Percentiles rank a stretch among this genome's conserved stretches.
Conservation (phyloP, 176 grass and related monocot genomes). For the Bolboschoenus planiculmis region DNA sequence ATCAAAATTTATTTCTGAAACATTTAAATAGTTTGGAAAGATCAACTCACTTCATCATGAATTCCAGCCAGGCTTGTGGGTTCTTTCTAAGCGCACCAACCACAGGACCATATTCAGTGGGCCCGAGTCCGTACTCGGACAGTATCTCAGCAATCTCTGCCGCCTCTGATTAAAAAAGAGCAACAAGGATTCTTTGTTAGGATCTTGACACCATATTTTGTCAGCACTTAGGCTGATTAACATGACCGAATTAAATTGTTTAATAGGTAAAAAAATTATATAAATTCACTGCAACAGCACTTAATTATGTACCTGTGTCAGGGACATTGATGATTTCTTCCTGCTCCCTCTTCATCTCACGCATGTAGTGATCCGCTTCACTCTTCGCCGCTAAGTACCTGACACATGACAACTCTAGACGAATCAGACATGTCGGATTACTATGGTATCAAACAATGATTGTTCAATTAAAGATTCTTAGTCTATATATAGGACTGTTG, state of each 20-base stretch:
- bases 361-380: conserved; percentile 79
- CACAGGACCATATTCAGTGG: conserved; percentile 54
- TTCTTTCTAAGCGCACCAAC: conserved; percentile 63
- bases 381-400: conserved; percentile 95
- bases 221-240: not conserved
- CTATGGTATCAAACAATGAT: not conserved
- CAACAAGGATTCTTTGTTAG: not conserved
- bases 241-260: not conserved
- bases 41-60: conserved; percentile 91
- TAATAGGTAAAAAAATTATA: not conserved
- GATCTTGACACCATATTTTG: not conserved
- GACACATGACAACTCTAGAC: conserved; percentile 3
- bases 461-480: not conserved
- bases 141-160: conserved; percentile 85
- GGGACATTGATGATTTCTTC: conserved; percentile 89
- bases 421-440: not conserved
- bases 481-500: not conserved
- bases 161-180: conserved; percentile 44
- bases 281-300: not conserved
- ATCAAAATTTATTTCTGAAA: not conserved
- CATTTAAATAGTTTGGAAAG: not conserved
- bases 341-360: conserved; percentile 76
- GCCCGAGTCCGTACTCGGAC: conserved; percentile 69
- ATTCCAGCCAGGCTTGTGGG: conserved; percentile 83
- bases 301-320: conserved; percentile 40